Conservation (phyloP, 805 yeast species). For the Debaryomyces tyrocola region DNA sequence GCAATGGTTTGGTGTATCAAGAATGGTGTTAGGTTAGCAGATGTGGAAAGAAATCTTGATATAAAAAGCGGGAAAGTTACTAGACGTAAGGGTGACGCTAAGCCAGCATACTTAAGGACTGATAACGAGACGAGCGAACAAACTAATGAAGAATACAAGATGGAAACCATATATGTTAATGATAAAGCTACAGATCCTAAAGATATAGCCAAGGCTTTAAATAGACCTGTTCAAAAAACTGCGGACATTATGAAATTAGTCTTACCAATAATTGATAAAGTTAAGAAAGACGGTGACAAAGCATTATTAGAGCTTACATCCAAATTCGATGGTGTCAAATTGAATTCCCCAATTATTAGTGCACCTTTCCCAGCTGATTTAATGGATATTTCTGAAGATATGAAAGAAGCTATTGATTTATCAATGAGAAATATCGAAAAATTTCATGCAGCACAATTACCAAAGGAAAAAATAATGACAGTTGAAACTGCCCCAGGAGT, state of each 20-base stretch:
- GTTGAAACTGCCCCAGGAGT: constrained; percentile 97
- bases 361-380: constrained; percentile 86
- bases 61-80: constrained; percentile 82
- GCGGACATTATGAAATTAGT: constrained; percentile 91
- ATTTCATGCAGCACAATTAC: constrained; percentile 93
- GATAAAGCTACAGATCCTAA: constrained; percentile 38
- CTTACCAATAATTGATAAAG: constrained; percentile 81
- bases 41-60: constrained; percentile 82
- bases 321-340: constrained; percentile 83
- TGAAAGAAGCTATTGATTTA: constrained; percentile 83
- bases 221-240: constrained; percentile 95
- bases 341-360: constrained; percentile 67
- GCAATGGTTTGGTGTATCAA: constrained; percentile 56
- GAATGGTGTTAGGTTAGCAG: constrained; percentile 75
- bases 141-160: constrained; percentile 41
- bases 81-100: constrained; percentile 95
- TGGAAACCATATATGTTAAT: constrained; percentile 49
- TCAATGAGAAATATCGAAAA: constrained; percentile 85
- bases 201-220: constrained; percentile 58
- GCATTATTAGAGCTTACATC: constrained; percentile 88
- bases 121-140: constrained; percentile 11
- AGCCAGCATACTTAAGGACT: constrained; percentile 59
- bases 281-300: constrained; percentile 74
- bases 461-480: constrained; percentile 60
- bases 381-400: constrained; percentile 70